Evolutionary conservation across 2,329 filamentous ascomycete species (phyloP), one percentile per base, ranked within the genome.

Genomic region (Nakataea oryzae): DNA sequence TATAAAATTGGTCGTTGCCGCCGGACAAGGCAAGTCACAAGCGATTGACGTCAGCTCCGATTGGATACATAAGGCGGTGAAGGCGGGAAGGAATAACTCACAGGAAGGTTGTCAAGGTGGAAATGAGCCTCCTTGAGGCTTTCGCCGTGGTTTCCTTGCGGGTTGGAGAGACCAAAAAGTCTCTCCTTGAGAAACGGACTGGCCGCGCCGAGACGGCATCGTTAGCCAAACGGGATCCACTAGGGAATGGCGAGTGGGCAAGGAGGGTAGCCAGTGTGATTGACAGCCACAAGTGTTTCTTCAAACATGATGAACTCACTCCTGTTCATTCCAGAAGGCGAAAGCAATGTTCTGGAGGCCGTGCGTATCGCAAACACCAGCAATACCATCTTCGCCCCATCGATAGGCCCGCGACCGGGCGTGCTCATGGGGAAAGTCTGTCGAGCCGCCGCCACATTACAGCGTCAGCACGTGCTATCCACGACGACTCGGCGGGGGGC

Each of bases 341-440:
- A 97, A 97, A 3, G 90, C 91, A 74, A 97, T 89, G 74, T 97
- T 96, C 75, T 96, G 90, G 62, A 89, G 78, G 64, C 92, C 92
- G 72, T 97, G 93, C 21, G 90, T 91, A 73, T 97, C 93, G 66
- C 77, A 96, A 30, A 97, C 92, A 72, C 93, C 93, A 62, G 93
- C 92, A 75, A 97, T 97, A 66, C 93, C 93, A 73, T 97, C 93
- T 73, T 97, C 93, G 65, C 93, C 93, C 93, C 93, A 97, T 70
- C 93, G 86, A 74, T 93, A 97, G 65, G 91, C 86, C 75, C 93
- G 86, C 64, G 90, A 93, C 69, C 92, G 86, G 62, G 95, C 90
- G 75, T 96, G 88, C 65, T 97, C 92, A 76, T 97, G 92, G 30
- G 91, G 89, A 74, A 97, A 97, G 78, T 97, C 91, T 96, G 34